These are phyloP conservation scores for Beauveria bassiana DNA, from an alignment of 2,329 filamentous ascomycete species.

Conservation along the genomic window DNA sequence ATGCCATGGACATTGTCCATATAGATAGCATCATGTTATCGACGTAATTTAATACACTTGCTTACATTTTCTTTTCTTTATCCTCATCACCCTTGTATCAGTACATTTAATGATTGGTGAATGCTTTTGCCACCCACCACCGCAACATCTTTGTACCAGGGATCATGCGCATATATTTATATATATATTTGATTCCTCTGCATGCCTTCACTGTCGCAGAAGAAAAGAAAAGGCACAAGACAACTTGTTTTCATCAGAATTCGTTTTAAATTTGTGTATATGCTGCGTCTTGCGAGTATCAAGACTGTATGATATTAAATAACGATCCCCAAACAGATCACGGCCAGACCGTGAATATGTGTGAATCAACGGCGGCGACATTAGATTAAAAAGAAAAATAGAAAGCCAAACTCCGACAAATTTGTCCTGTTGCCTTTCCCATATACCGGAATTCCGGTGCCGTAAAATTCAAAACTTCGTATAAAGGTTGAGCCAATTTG, in stretches of 20 bases:
- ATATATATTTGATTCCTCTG: no score
- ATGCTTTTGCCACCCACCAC: no score
- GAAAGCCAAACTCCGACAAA: neutral
- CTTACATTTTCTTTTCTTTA: no score
- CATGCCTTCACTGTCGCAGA: no score
- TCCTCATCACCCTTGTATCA: no score
- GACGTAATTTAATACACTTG: no score
- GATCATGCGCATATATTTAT: no score
- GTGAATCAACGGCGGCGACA: neutral
- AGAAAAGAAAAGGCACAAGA: neutral
- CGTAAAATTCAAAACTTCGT: slow-evolving; percentile 1
- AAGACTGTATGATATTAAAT: neutral
- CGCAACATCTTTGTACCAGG: no score
- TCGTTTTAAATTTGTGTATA: neutral
- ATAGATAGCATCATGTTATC: neutral
- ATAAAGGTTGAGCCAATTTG: neutral
- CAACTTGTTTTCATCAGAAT: neutral
- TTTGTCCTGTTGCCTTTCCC: neutral
- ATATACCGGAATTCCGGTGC: neutral
- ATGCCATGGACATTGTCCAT: neutral
- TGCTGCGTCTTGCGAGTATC: neutral
- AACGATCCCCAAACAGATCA: neutral
- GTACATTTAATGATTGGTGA: no score
- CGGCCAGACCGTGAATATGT: neutral
- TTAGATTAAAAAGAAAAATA: neutral